Evolutionary conservation across 768 basidiomycete species (phyloP).

Genomic region (Trametes coccinea): DNA sequence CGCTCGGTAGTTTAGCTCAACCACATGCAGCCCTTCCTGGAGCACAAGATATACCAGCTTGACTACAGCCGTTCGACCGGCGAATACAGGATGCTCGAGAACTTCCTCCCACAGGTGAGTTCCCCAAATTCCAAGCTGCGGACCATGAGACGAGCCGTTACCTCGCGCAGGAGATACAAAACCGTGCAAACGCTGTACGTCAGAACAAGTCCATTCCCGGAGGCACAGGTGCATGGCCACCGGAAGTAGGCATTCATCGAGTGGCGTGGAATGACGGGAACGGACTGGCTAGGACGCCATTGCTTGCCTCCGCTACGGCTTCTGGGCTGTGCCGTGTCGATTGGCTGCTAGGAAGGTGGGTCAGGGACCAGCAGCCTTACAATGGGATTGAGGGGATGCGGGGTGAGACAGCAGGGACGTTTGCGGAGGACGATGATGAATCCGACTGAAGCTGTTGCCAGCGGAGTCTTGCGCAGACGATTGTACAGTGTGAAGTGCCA

Average conservation of each 20-base stretch:
- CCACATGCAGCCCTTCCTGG: conserved; percentile 64
- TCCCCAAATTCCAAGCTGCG: no score
- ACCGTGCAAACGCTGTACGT: conserved; percentile 42
- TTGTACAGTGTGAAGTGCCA: background rate
- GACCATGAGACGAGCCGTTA: background rate
- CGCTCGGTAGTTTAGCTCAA: background rate
- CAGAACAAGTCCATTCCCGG: conserved; percentile 38
- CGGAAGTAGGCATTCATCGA: conserved; percentile 74
- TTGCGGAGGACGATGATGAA: conserved; percentile 31
- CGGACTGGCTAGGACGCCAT: conserved; percentile 56
- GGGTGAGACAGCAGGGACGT: conserved; percentile 43
- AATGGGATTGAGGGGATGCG: conserved; percentile 60
- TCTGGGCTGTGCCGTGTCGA: conserved; percentile 89
- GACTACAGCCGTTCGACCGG: conserved; percentile 79
- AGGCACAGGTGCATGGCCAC: conserved; percentile 74
- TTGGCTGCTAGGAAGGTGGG: conserved; percentile 74
- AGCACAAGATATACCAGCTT: conserved; percentile 80
- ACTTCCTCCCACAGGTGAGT: conserved; percentile 70
- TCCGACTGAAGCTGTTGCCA: conserved; percentile 10
- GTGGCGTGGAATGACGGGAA: conserved; percentile 81
- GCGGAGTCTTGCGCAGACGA: no score
- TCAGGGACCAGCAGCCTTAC: conserved; percentile 66
- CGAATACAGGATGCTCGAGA: conserved; percentile 87
- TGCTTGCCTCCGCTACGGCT: conserved; percentile 79
- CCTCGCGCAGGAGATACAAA: conserved; percentile 50